Base-by-base conservation (phyloP, 306 rosid genomes). In the Malus sylvestris region DNA sequence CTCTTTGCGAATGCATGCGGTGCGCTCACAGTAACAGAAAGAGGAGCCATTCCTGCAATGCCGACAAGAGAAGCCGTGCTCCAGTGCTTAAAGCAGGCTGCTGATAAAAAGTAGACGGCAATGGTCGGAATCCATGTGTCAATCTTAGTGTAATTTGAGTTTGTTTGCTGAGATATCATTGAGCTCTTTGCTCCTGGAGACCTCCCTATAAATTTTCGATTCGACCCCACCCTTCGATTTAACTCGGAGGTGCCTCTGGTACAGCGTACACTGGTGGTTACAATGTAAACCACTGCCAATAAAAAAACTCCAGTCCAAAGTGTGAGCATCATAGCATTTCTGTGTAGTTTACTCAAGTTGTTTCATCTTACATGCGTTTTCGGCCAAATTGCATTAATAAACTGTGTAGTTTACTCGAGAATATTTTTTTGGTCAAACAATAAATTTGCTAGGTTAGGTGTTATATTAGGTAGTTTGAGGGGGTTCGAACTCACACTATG, bases 21-120 rank as follows among this genome's bases (percentile, higher is more conserved):
- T 13, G 98, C 96, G 64, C 76, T 94, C 68, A 89, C 98, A 2
- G 96, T 94, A 55, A 88, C 84, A n/a, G 87, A 85, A 70, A 86
- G 91, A 76, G 97, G 97, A 69, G 98, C 96, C 74, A 94, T 94
- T 76, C 98, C 98, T 49, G 87, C 98, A 22, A 80, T 94, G 70
- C 97, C 97, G 6, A 86, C 91, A 12, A 89, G 78, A 76, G 91
- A 94, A 25, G 87, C 86, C 8, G 87, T 90, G 65, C 83, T 87
- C 44, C 83, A 68, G 59, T 86, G 88, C 81, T 73, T 90, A 71
- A 79, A 80, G 33, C 87, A 91, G 80, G 76, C 59, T 2, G 68
- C 88, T 71, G 76, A 81, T 42, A 13, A 42, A 52, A 44, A 61
- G n/a, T 79, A 59, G 44, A 49, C 15, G 13, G 23, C 68, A 27